Evolutionary conservation across 2,329 filamentous ascomycete genomes (phyloP).

Genomic region (Sclerotinia glacialis): DNA sequence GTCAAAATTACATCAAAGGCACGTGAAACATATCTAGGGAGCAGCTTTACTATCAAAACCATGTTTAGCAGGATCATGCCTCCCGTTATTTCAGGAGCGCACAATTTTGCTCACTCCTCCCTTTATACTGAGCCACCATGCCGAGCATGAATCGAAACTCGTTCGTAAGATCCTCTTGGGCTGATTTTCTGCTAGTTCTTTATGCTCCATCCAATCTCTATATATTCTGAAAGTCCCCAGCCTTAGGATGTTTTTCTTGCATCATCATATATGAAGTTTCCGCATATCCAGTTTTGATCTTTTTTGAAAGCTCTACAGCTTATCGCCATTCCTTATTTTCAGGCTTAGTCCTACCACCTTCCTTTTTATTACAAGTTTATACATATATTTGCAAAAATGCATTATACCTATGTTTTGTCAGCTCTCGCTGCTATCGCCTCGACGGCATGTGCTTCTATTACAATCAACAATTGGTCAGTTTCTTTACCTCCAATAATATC

Average conservation of each 20-base stretch:
- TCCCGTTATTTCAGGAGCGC: slow-evolving; percentile 15
- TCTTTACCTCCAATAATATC: too few species aligned
- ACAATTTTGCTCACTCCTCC: slow-evolving; percentile 10
- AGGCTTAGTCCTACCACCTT: slow-evolving; percentile 20
- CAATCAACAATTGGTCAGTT: slow-evolving; percentile 17
- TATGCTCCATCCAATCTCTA: not conserved
- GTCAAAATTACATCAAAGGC: not conserved
- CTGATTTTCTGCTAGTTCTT: not conserved
- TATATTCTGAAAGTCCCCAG: not conserved
- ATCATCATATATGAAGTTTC: not conserved
- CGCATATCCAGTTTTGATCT: not conserved
- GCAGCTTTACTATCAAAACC: not conserved
- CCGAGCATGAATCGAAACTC: slow-evolving; percentile 10
- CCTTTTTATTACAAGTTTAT: slow-evolving; percentile 1
- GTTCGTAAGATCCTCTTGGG: slow-evolving; percentile 5
- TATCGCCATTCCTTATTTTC: not conserved
- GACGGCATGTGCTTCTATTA: slow-evolving; percentile 19
- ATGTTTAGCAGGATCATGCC: slow-evolving; percentile 12
- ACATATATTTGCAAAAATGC: slow-evolving; percentile 13
- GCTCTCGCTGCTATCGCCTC: slow-evolving; percentile 20
- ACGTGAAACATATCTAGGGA: not conserved
- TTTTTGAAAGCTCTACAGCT: slow-evolving; percentile 14
- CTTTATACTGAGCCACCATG: not conserved
- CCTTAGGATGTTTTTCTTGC: not conserved
- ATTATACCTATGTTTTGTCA: slow-evolving; percentile 16